Evolutionary conservation across 2,329 filamentous ascomycete genomes (phyloP).

Genomic region (Arthrobotrys megalospora): DNA sequence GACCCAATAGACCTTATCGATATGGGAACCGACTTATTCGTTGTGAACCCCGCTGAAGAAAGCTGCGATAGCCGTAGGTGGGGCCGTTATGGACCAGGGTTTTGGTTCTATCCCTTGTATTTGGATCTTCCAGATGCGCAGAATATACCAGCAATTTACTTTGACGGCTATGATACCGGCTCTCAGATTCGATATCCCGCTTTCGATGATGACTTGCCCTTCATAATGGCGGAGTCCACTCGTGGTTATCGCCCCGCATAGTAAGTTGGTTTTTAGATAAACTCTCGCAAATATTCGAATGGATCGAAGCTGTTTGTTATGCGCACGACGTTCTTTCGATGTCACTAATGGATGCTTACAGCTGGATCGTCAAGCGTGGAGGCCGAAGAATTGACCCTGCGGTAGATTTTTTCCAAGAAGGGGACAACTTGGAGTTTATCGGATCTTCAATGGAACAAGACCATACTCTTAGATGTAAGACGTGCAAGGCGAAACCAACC

Average conservation of each 20-base stretch:
- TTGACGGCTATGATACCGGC: conserved; percentile 2
- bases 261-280: background rate
- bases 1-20: background rate
- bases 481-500: no score
- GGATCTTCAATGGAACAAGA: conserved; percentile 24
- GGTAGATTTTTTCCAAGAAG: background rate
- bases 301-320: no score
- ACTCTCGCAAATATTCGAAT: no score
- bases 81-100: background rate
- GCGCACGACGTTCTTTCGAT: no score
- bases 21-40: conserved; percentile 7
- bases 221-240: background rate
- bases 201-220: background rate
- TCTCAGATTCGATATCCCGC: conserved; percentile 18
- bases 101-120: conserved; percentile 24
- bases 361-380: conserved; percentile 35
- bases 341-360: background rate
- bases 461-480: conserved; percentile 30
- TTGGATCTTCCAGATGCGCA: conserved; percentile 4
- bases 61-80: conserved; percentile 11
- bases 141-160: conserved; percentile 12
- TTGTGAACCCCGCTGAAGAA: conserved; percentile 8
- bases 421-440: conserved; percentile 33
- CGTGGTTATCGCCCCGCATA: conserved; percentile 6
- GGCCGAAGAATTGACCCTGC: conserved; percentile 24